These are phyloP conservation scores for Xylaria arbuscula DNA, from an alignment of 2,329 filamentous ascomycete species.

Conservation along the genomic window DNA sequence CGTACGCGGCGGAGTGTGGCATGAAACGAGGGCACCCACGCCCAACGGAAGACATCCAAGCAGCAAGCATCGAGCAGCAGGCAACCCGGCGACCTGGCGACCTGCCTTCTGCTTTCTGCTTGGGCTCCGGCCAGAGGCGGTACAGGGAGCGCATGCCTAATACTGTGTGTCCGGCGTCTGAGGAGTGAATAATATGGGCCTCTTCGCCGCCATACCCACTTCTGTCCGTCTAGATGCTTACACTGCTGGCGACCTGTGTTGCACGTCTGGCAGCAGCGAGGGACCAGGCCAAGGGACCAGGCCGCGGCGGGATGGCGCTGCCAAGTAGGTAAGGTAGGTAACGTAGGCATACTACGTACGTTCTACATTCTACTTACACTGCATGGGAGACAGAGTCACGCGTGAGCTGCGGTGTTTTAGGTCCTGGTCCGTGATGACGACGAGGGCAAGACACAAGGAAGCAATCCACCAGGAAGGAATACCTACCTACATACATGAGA, in stretches of 20 bases:
- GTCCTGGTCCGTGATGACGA: conserved; percentile 8
- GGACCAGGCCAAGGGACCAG: neutral
- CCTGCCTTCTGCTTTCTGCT: conserved; percentile 19
- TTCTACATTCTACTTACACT: neutral
- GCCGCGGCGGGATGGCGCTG: neutral
- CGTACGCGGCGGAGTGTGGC: conserved; percentile 5
- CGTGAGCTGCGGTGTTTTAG: conserved; percentile 4
- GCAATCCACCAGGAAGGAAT: conserved; percentile 20
- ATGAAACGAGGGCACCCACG: neutral
- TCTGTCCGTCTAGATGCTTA: conserved; percentile 20
- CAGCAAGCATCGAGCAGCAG: neutral
- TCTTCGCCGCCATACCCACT: conserved; percentile 23
- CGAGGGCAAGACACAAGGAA: conserved; percentile 8
- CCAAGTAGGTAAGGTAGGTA: neutral
- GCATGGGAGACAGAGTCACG: neutral
- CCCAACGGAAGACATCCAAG: conserved; percentile 11
- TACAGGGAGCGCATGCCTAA: conserved; percentile 10
- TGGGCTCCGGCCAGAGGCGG: conserved; percentile 7
- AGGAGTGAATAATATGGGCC: conserved; percentile 9
- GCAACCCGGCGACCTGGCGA: conserved; percentile 16
- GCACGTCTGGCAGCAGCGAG: neutral
- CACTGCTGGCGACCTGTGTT: neutral
- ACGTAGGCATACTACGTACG: neutral
- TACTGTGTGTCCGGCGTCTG: conserved; percentile 13
- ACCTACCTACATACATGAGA: no score